These are phyloP conservation scores for Neotropicomus parvogracilis DNA, from an alignment of 1,284 basidiomycete genomes.

Conservation along the genomic window DNA sequence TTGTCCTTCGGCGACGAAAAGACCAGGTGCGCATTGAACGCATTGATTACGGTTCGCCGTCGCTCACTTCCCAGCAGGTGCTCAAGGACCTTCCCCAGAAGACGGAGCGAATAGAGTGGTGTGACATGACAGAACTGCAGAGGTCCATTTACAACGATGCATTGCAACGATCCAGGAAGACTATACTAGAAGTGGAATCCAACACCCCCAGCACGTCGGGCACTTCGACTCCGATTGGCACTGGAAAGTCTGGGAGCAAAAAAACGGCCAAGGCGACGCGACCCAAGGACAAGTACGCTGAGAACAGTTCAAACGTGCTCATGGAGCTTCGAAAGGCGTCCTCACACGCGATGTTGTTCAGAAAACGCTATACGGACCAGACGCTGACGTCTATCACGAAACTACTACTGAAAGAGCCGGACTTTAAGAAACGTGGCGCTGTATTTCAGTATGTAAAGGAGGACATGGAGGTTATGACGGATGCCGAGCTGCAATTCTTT, in stretches of 20 bases:
- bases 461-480: slow-evolving; percentile 93
- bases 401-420: slow-evolving; percentile 85
- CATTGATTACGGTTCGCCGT: neutral
- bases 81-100: slow-evolving; percentile 91
- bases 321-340: slow-evolving; percentile 97
- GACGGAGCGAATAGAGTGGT: slow-evolving; percentile 90
- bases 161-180: slow-evolving; percentile 80
- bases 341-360: slow-evolving; percentile 94
- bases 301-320: slow-evolving; percentile 84
- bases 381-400: slow-evolving; percentile 74
- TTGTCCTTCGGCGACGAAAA: slow-evolving; percentile 93
- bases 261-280: slow-evolving; percentile 44
- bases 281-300: slow-evolving; percentile 64
- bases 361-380: slow-evolving; percentile 78
- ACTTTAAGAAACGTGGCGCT: slow-evolving; percentile 79
- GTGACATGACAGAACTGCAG: slow-evolving; percentile 87
- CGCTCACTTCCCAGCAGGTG: slow-evolving; percentile 52
- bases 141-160: slow-evolving; percentile 83
- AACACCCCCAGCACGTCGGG: slow-evolving; percentile 36
- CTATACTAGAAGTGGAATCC: slow-evolving; percentile 57
- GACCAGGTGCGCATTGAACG: slow-evolving; percentile 58
- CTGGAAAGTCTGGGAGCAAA: slow-evolving; percentile 42
- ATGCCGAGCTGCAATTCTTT: slow-evolving; percentile 86
- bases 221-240: slow-evolving; percentile 35
- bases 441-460: slow-evolving; percentile 82